Percentiles rank a stretch among this genome's conserved stretches.
phyloP scores from a whole-genome alignment of 768 basidiomycete genomes.

The Rhizopogon salebrosus region DNA sequence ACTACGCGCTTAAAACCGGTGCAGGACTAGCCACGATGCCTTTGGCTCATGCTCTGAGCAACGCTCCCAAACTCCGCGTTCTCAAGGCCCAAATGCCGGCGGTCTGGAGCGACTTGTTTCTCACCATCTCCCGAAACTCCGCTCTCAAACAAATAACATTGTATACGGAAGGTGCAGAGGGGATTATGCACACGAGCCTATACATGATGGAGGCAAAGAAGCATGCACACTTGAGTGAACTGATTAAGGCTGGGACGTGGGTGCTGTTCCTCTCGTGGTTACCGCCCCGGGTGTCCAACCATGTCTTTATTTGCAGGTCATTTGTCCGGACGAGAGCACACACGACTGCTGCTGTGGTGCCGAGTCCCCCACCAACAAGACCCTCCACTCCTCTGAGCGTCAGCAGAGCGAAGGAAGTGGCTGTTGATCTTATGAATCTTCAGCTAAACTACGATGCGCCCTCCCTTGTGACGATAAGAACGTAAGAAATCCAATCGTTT shows the following conservation, averaged over 20 bases:
- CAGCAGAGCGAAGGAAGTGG: conserved; percentile 72
- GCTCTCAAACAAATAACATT: conserved; percentile 42
- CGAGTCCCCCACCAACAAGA: conserved; percentile 6
- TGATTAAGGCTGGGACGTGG: conserved; percentile 51
- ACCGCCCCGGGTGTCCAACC: conserved; percentile 3
- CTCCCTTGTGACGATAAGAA: neutral
- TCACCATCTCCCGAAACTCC: conserved; percentile 44
- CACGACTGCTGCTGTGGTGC: conserved; percentile 21
- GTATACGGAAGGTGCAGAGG: conserved; percentile 20
- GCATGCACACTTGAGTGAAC: conserved; percentile 44
- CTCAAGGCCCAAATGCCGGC: conserved; percentile 52
- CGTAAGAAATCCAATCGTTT: neutral
- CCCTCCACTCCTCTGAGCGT: conserved; percentile 36
- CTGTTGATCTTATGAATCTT: conserved; percentile 20
- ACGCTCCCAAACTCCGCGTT: conserved; percentile 38
- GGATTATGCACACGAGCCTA: conserved; percentile 43
- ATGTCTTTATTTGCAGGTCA: conserved; percentile 14
- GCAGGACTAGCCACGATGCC: conserved; percentile 25
- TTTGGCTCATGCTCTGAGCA: conserved; percentile 34
- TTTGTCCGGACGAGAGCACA: conserved; percentile 33
- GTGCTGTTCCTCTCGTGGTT: conserved; percentile 16
- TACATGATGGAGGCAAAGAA: conserved; percentile 55
- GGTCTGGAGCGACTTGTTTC: conserved; percentile 53
- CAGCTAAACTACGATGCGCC: neutral
- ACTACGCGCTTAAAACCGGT: conserved; percentile 53